Evolutionary conservation across 2,329 filamentous ascomycete genomes (phyloP), one percentile per base, ranked within the genome.

Genomic region (Colletotrichum nymphaeae): DNA sequence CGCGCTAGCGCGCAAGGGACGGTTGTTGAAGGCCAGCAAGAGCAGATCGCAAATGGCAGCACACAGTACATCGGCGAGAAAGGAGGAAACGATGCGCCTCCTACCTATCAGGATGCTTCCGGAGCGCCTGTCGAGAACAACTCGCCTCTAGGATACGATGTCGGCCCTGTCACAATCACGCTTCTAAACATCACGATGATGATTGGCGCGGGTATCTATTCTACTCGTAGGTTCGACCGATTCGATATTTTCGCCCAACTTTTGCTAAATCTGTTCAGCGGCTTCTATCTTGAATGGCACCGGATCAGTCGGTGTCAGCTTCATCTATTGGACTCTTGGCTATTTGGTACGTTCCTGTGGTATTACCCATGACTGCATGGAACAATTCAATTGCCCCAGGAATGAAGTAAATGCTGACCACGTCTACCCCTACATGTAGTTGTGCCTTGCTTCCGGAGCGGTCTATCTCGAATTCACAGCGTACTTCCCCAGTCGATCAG

Each of bases 401-500:
- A 22, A 3, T 12, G 8, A 4, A 49, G 19, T 19, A 22, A n/a
- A 49, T n/a, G 19, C 66, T 68, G 22, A 68, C 22, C 2, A 19
- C 19, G 3, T 37, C 22, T 3, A 22, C 14, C 92, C 35, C 88
- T 91, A 32, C 30, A 32, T 32, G 9, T 32, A 63, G 87, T 89
- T 0, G 78, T 86, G 0, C 84, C 88, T 4, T 86, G 87, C 2
- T 84, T 92, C 5, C 16, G 69, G 64, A 5, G 82, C 85, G 0
- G 87, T 91, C 0, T 93, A 93, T 67, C 87, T 93, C 14, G 91
- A 93, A 76, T 88, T 89, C n/a, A 87, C 90, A 0, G 86, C 89
- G 0, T 93, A 90, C 72, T 93, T 93, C 70, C 91, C 91, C 0
- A 93, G 88, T 77, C 88, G 91, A 9, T 92, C 89, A 1, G 91